phyloP scores from a whole-genome alignment of 495 filamentous ascomycete genomes.

The Penicillium silybi region DNA sequence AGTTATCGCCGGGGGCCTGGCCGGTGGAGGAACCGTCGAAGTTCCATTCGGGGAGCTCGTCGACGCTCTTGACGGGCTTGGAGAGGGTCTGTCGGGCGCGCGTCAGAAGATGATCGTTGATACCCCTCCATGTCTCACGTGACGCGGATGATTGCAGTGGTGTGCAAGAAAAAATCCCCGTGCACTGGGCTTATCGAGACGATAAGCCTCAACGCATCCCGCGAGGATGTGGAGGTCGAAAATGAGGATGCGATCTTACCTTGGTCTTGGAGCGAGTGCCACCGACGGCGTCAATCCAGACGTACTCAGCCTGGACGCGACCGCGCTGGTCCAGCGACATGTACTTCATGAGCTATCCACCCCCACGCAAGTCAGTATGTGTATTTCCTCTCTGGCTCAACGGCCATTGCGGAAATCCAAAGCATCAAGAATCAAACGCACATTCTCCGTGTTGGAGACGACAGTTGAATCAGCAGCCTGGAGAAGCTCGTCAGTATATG shows the following conservation, averaged over 20 bases:
- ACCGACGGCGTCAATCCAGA: conserved; percentile 87
- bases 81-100: conserved; percentile 62
- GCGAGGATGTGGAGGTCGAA: background rate
- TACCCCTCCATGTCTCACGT: conserved; percentile 27
- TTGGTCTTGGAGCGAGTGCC: conserved; percentile 86
- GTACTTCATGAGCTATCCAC: conserved; percentile 81
- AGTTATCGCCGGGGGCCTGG: conserved; percentile 94
- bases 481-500: conserved; percentile 11
- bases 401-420: conserved; percentile 35
- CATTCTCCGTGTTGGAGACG: conserved; percentile 69
- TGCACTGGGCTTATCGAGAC: conserved; percentile 31
- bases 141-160: conserved; percentile 31
- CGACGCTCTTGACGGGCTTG: conserved; percentile 57
- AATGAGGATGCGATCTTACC: conserved; percentile 53
- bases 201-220: conserved; percentile 16
- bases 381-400: conserved; percentile 33
- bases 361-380: conserved; percentile 38
- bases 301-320: conserved; percentile 84
- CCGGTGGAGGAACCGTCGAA: conserved; percentile 95
- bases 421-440: conserved; percentile 43
- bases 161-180: conserved; percentile 16
- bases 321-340: conserved; percentile 86
- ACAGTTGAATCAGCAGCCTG: conserved; percentile 52
- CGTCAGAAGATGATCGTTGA: conserved; percentile 9
- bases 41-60: conserved; percentile 97